phyloP scores from a whole-genome alignment of 2,329 filamentous ascomycete genomes.

The Diaporthe velutina region DNA sequence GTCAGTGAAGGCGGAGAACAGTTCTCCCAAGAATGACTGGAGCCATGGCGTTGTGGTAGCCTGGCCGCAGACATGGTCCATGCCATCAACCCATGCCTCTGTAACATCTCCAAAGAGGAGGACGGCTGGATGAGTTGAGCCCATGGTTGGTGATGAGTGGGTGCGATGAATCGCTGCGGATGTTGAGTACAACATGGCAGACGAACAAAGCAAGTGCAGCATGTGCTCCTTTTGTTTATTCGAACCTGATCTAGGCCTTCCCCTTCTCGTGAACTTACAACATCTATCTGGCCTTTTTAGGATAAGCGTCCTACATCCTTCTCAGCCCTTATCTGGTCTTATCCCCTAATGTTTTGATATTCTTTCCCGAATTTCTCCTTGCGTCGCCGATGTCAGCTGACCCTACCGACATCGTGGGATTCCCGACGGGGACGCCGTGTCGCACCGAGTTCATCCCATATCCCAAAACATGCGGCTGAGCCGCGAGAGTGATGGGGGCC shows the following conservation, averaged over 20 bases:
- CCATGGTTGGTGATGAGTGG: conserved; percentile 5
- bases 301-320: background rate
- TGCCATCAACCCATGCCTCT: conserved; percentile 24
- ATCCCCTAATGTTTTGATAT: background rate
- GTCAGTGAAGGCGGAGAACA: conserved; percentile 13
- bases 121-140: conserved; percentile 11
- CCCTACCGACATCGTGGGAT: background rate
- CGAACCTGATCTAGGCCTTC: background rate
- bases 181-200: conserved; percentile 3
- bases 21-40: conserved; percentile 6
- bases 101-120: conserved; percentile 27
- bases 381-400: conserved; percentile 23
- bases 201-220: background rate
- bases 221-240: conserved; percentile 18
- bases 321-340: conserved; percentile 13
- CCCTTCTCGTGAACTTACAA: background rate
- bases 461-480: background rate
- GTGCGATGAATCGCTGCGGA: conserved; percentile 17
- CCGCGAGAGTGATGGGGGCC: background rate
- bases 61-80: conserved; percentile 20
- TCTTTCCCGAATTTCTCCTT: background rate
- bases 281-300: background rate
- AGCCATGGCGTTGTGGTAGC: conserved; percentile 22
- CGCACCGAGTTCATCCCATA: background rate
- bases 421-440: conserved; percentile 6